Percentiles rank a stretch among this genome's conserved stretches.
These are phyloP conservation scores for Aspergillus flavus DNA, from an alignment of 2,329 filamentous ascomycete genomes.

Conservation along the genomic window DNA sequence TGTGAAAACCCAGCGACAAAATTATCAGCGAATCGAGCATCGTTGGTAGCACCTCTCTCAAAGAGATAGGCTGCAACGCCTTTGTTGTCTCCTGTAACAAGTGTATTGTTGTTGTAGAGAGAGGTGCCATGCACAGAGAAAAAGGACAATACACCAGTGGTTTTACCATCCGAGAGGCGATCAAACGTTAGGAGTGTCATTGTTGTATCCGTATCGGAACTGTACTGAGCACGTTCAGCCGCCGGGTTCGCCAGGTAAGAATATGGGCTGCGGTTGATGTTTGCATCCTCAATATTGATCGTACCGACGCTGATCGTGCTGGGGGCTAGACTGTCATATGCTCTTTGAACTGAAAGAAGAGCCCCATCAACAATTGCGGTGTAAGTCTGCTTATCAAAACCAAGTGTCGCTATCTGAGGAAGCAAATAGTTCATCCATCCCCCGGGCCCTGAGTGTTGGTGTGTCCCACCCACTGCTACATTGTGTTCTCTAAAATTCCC, in stretches of 20 bases:
- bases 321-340: too few relatives aligned
- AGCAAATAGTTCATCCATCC: conserved; percentile 94
- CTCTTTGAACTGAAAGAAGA: too few relatives aligned
- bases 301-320: conserved; percentile 55
- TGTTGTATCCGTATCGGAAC: conserved; percentile 68
- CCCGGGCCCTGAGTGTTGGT: conserved; percentile 88
- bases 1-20: conserved; percentile 94
- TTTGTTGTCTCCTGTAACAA: conserved; percentile 94
- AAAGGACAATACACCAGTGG: conserved; percentile 85
- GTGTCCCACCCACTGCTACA: conserved; percentile 86
- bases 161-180: conserved; percentile 71
- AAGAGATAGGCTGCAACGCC: conserved; percentile 86
- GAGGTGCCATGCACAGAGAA: conserved; percentile 92
- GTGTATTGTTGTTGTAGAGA: conserved; percentile 85
- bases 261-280: conserved; percentile 86
- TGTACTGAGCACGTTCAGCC: conserved; percentile 71
- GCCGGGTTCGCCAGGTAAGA: conserved; percentile 85
- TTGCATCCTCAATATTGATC: conserved; percentile 71
- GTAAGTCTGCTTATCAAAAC: conserved; percentile 87
- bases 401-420: conserved; percentile 84
- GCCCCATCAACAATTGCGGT: conserved; percentile 52
- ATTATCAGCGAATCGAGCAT: conserved; percentile 19
- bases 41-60: conserved; percentile 68
- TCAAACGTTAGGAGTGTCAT: conserved; percentile 80
- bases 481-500: conserved; percentile 76